A percentile compares a stretch with the other conserved stretches of the same genome.
Evolutionary conservation across 108 stramenopile species (phyloP).

Genomic region (Discostella pseudostelligera): DNA sequence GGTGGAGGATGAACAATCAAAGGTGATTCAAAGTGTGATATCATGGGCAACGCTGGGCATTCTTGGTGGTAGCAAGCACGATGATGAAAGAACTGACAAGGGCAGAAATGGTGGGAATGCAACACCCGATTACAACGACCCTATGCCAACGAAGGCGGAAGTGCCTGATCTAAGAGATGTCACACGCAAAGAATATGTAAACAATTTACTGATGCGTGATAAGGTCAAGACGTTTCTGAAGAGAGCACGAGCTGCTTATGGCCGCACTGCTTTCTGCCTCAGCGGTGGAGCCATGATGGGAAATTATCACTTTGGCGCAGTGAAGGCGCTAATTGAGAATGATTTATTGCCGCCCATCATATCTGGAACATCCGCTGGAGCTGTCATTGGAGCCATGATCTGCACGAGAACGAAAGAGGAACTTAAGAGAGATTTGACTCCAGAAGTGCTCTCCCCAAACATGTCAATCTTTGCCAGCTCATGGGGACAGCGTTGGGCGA

Average conservation of each 20-base stretch:
- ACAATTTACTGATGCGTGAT: constrained; percentile 45
- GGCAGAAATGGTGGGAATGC: constrained; percentile 24
- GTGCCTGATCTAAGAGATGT: constrained; percentile 1
- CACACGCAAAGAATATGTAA: constrained; percentile 13
- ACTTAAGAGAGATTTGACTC: constrained; percentile 64
- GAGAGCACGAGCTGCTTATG: constrained; percentile 92
- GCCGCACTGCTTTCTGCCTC: constrained; percentile 93
- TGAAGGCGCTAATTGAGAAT: constrained; percentile 80
- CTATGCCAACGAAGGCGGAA: constrained; percentile 3
- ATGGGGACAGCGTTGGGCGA: constrained; percentile 64
- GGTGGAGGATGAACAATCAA: constrained; percentile 14
- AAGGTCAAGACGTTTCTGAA: constrained; percentile 73
- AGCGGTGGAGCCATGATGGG: constrained; percentile 96
- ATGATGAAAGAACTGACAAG: background rate
- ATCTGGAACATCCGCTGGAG: constrained; percentile 93
- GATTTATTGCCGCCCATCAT: constrained; percentile 91
- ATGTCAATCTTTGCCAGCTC: constrained; percentile 67
- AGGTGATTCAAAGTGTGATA: constrained; percentile 1
- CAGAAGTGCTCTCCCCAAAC: constrained; percentile 53
- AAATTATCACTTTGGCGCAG: constrained; percentile 91
- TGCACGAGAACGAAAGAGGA: constrained; percentile 93
- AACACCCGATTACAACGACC: constrained; percentile 8
- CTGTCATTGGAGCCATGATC: constrained; percentile 88
- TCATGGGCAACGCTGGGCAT: constrained; percentile 25
- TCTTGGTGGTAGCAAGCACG: constrained; percentile 3